Evolutionary conservation across 495 filamentous ascomycete genomes (phyloP), one percentile per base, ranked within the genome.

Genomic region (Terfezia claveryi): DNA sequence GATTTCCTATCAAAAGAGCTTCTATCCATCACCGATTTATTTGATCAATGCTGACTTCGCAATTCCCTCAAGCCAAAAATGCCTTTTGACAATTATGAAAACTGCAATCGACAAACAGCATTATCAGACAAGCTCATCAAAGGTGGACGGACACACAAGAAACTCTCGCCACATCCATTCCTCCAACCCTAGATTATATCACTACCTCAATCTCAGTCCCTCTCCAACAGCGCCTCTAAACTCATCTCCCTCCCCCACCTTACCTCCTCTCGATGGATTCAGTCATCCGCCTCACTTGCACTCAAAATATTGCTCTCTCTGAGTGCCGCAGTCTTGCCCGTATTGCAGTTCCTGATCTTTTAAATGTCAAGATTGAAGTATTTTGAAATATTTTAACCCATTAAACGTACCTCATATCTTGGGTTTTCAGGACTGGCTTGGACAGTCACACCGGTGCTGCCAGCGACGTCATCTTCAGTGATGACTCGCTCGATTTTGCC

Each of bases 261-360:
- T 46, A 2, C 41, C 14, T 14, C 4, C 14, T 46, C 41, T 46
- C 3, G 41, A 14, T 14, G 14, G 14, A 46, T 46, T 46, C 41
- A 46, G 14, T 46, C 41, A 46, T 46, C 41, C 0, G 41, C 41
- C 2, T 46, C 41, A 20, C 1, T 46, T 46, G 41, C 41, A 46
- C 14, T 14, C 14, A 46, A 8, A 23, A 64, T 64, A 27, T 61
- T 64, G 1, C 49, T 55, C 56, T 64, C 62, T 36, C 64, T 64
- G 27, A 64, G 54, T 9, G 62, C 62, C 10, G 58, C 37, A 7
- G 54, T 59, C 37, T 64, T 64, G 1, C 62, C 62, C 1, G 62
- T 64, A 23, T 64, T 64, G 7, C 64, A 62, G 27, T 64, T 64
- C 44, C 56, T 50, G 36, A 64, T 64, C 62, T 64, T 50, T 32